These are phyloP conservation scores for Colletotrichum spinosum DNA, from an alignment of 2,329 filamentous ascomycete species.

Conservation along the genomic window DNA sequence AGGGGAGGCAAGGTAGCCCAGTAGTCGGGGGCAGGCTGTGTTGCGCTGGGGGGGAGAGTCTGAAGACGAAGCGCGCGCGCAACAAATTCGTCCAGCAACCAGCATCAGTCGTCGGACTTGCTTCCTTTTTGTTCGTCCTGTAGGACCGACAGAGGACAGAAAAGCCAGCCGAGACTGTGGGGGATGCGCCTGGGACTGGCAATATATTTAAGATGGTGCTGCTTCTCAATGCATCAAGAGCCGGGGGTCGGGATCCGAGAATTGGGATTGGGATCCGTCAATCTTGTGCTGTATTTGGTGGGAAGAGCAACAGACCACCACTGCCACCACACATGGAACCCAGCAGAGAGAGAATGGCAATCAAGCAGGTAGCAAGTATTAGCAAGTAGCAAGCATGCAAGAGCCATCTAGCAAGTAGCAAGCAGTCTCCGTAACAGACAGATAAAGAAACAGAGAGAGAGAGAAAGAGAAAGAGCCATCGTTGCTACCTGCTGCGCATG, in stretches of 20 bases:
- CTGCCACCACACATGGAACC: not conserved
- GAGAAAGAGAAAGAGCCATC: not conserved
- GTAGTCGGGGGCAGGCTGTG: too few species aligned
- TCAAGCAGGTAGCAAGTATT: not conserved
- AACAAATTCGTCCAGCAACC: slow-evolving; percentile 10
- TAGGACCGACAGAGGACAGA: slow-evolving; percentile 30
- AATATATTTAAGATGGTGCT: slow-evolving; percentile 37
- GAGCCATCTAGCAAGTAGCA: not conserved
- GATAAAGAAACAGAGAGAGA: slow-evolving; percentile 1
- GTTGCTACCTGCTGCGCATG: too few species aligned
- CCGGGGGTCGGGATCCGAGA: slow-evolving; percentile 31
- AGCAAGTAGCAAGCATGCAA: not conserved
- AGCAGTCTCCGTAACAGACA: not conserved
- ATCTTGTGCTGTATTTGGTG: slow-evolving; percentile 22
- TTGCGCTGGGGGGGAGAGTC: slow-evolving; percentile 6
- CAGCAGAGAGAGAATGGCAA: slow-evolving; percentile 1
- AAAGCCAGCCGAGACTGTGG: slow-evolving; percentile 4
- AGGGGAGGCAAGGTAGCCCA: too few species aligned
- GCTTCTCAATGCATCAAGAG: slow-evolving; percentile 32
- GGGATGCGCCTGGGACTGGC: slow-evolving; percentile 29
- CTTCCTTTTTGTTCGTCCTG: slow-evolving; percentile 20
- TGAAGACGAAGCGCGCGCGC: slow-evolving; percentile 16
- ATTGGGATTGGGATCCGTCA: slow-evolving; percentile 35
- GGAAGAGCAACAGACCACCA: slow-evolving; percentile 10
- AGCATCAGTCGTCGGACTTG: slow-evolving; percentile 30